These are phyloP conservation scores for Lachnellula hyalina DNA, from an alignment of 2,329 filamentous ascomycete species.

Conservation along the genomic window DNA sequence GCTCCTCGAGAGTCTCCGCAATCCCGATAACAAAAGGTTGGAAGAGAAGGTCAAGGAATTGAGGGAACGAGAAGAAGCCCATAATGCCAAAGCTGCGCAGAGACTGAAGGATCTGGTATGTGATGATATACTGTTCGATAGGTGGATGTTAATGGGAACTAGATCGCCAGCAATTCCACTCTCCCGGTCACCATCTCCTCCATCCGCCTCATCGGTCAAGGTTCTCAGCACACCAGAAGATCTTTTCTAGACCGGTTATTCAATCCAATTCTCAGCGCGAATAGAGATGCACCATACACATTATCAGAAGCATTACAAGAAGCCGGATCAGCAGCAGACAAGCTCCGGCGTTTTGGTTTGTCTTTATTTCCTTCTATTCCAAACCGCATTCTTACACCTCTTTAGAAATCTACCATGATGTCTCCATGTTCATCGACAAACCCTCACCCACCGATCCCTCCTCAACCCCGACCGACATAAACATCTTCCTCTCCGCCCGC, in stretches of 20 bases:
- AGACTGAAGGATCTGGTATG: slow-evolving; percentile 61
- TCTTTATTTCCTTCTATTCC: background rate
- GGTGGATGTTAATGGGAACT: slow-evolving; percentile 4
- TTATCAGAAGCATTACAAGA: slow-evolving; percentile 73
- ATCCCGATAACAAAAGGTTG: slow-evolving; percentile 53
- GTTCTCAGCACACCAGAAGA: slow-evolving; percentile 63
- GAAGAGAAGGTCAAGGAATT: slow-evolving; percentile 56
- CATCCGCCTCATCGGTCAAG: slow-evolving; percentile 75
- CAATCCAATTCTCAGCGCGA: slow-evolving; percentile 66
- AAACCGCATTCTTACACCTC: slow-evolving; percentile 10
- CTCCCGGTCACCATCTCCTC: slow-evolving; percentile 84
- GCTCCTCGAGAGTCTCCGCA: slow-evolving; percentile 56
- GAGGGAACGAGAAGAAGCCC: slow-evolving; percentile 36
- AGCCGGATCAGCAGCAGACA: slow-evolving; percentile 64
- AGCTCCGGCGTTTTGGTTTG: slow-evolving; percentile 75
- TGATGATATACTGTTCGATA: background rate
- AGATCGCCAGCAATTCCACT: slow-evolving; percentile 78
- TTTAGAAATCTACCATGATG: slow-evolving; percentile 78
- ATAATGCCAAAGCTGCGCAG: slow-evolving; percentile 46
- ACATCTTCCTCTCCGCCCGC: slow-evolving; percentile 70
- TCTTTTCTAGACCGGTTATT: slow-evolving; percentile 80
- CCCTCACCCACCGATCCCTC: slow-evolving; percentile 64
- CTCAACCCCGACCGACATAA: slow-evolving; percentile 70
- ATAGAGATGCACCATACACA: slow-evolving; percentile 64
- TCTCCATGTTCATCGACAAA: slow-evolving; percentile 77